These are phyloP conservation scores for Trypanosoma rangeli DNA, from an alignment of 208 protist species.

Conservation along the genomic window DNA sequence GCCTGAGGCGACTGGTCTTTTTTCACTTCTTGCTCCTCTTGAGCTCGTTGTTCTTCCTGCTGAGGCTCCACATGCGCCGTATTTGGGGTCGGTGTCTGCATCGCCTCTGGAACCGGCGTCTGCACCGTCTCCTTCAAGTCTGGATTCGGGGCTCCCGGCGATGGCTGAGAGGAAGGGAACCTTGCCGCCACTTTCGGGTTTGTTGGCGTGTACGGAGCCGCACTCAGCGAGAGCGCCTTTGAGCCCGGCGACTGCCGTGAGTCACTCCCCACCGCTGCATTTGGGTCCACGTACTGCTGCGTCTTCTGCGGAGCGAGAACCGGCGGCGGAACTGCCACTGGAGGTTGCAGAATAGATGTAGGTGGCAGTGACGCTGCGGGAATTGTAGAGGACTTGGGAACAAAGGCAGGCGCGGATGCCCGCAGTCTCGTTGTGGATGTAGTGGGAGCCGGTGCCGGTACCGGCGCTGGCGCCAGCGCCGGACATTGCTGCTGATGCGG, in stretches of 20 bases:
- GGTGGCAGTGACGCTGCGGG: constrained; percentile 5
- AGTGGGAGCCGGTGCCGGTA: too few species aligned
- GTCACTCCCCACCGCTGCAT: neutral
- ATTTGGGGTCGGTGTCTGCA: too few species aligned
- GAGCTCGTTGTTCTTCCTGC: constrained; percentile 4
- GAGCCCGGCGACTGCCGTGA: constrained; percentile 8
- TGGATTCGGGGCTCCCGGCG: neutral
- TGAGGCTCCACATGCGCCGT: too few species aligned
- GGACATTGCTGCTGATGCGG: constrained; percentile 1
- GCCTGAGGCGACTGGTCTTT: neutral
- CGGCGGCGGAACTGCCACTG: neutral
- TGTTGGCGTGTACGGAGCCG: constrained; percentile 33
- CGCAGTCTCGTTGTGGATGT: constrained; percentile 55
- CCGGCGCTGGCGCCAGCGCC: neutral
- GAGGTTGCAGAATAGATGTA: constrained; percentile 1
- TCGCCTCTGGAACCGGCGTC: neutral
- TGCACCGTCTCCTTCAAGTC: neutral
- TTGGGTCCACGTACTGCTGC: constrained; percentile 7
- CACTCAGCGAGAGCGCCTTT: constrained; percentile 20
- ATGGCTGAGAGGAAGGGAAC: constrained; percentile 9
- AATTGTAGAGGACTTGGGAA: constrained; percentile 36
- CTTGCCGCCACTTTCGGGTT: constrained; percentile 27
- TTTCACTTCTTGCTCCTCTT: neutral
- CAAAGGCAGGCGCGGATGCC: constrained; percentile 56
- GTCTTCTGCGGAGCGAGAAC: neutral